Evolutionary conservation across 2,329 filamentous ascomycete species (phyloP).

Genomic region (Diatrype stigma): DNA sequence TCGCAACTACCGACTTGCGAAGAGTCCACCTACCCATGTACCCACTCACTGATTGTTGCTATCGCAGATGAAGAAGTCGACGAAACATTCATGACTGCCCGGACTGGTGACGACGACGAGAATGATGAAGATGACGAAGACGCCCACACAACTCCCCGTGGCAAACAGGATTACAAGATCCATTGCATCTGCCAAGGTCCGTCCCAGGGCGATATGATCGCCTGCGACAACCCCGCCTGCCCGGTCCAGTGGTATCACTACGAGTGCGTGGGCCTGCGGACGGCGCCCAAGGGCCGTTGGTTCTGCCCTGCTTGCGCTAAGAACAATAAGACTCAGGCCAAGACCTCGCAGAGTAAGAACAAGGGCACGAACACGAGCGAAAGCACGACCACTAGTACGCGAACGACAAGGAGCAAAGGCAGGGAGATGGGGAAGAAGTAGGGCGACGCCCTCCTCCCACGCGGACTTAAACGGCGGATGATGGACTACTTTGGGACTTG

Average conservation of each 20-base stretch:
- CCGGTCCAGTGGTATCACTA: constrained; percentile 14
- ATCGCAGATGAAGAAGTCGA: constrained; percentile 6
- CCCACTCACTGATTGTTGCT: no score
- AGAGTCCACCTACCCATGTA: no score
- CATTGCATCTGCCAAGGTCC: constrained; percentile 9
- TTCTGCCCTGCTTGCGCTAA: constrained; percentile 12
- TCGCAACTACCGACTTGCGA: no score
- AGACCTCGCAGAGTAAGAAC: neutral
- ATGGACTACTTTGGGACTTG: neutral
- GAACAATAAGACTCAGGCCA: neutral
- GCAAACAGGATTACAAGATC: neutral
- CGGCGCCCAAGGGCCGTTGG: constrained; percentile 12
- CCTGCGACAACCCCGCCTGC: constrained; percentile 10
- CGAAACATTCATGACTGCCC: constrained; percentile 13
- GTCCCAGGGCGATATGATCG: constrained; percentile 11
- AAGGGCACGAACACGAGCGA: neutral
- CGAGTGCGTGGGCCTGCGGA: constrained; percentile 14
- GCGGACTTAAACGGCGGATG: neutral
- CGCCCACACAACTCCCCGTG: neutral
- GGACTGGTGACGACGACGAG: constrained; percentile 5
- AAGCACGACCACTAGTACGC: neutral
- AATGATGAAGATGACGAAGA: constrained; percentile 1
- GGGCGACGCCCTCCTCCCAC: neutral
- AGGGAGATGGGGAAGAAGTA: neutral
- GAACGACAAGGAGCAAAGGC: no score